Evolutionary conservation across 192 early-diverging fungal genomes (phyloP).

Genomic region (Martensiomyces pterosporus): DNA sequence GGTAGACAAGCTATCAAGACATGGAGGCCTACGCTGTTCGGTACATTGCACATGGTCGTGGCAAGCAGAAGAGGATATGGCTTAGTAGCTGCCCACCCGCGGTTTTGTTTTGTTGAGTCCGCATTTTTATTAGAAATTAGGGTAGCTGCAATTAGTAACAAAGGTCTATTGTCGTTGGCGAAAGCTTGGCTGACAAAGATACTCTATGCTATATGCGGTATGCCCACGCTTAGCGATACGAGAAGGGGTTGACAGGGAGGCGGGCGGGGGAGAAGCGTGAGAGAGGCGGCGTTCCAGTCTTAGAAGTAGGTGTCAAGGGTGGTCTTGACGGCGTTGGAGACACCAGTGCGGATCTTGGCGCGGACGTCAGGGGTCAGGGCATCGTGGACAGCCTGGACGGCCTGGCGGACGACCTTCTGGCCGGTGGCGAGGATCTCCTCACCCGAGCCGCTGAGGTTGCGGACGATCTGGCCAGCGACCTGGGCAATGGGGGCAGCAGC

Average conservation of each 20-base stretch:
- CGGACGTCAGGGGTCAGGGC: slow-evolving; percentile 50
- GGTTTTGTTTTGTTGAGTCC: too few relatives aligned
- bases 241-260: neutral
- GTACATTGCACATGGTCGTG: too few relatives aligned
- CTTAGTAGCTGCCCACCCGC: too few relatives aligned
- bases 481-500: slow-evolving; percentile 50
- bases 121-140: too few relatives aligned
- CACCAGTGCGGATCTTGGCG: slow-evolving; percentile 50
- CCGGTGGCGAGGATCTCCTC: slow-evolving; percentile 47
- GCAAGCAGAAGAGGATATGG: too few relatives aligned
- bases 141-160: too few relatives aligned
- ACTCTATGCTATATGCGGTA: too few relatives aligned
- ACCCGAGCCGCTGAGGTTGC: slow-evolving; percentile 47
- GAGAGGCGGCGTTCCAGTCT: slow-evolving; percentile 7
- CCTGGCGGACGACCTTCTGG: slow-evolving; percentile 53
- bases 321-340: slow-evolving; percentile 52
- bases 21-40: too few relatives aligned
- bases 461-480: slow-evolving; percentile 50
- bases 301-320: slow-evolving; percentile 53
- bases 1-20: too few relatives aligned
- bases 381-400: slow-evolving; percentile 49
- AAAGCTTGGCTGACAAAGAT: too few relatives aligned
- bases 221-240: too few relatives aligned
- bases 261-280: slow-evolving; percentile 1
- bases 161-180: too few relatives aligned